Base-by-base conservation (phyloP, 2,329 filamentous ascomycete species). In the Blastomyces emzantsi region DNA sequence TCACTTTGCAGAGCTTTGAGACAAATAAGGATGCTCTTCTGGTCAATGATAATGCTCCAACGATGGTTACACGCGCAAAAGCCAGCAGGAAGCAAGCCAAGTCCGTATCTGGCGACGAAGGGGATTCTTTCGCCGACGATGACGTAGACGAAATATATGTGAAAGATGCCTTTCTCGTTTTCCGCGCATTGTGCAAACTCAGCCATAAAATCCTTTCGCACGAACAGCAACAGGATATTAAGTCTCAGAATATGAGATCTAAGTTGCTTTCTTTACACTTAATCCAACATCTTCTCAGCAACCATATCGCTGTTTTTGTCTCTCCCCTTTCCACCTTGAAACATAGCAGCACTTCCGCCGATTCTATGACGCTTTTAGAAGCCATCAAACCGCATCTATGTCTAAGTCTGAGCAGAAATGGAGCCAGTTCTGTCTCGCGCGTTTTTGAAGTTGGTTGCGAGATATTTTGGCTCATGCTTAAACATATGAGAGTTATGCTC, bases 391-490 rank as follows among this genome's bases (percentile, higher is more conserved):
- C 96, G 73, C 97, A 99, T 74, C 83, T 99, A 36, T 97, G 94
- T 76, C 83, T 99, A 51, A 96, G 92, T 76, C 85, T 99, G 69
- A 97, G 92, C 63, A 86, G 93, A 61, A 99, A 99, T 73, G 95
- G 93, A 22, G 90, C 94, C 17, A 97, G 93, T 77, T 93, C 92
- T 4, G 90, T 96, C 54, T 90, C 91, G 67, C 85, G 85, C 68
- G 92, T 99, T 0, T 99, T 97, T 71, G 93, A 97, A 72, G 91
- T 97, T 52, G 93, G 90, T 74, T 92, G 90, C 70, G 94, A 99
- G 75, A 96, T 97, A 39, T 99, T 99, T 74, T 99, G 92, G 92
- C 82, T 97, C 64, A 96, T 97, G 88, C 79, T 97, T 54, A 96
- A 95, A 74, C 89, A 91, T 70, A 89, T 99, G 85, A 86, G 95